Evolutionary conservation across 2,329 filamentous ascomycete genomes (phyloP).

Genomic region (Aspergillus chevalieri): DNA sequence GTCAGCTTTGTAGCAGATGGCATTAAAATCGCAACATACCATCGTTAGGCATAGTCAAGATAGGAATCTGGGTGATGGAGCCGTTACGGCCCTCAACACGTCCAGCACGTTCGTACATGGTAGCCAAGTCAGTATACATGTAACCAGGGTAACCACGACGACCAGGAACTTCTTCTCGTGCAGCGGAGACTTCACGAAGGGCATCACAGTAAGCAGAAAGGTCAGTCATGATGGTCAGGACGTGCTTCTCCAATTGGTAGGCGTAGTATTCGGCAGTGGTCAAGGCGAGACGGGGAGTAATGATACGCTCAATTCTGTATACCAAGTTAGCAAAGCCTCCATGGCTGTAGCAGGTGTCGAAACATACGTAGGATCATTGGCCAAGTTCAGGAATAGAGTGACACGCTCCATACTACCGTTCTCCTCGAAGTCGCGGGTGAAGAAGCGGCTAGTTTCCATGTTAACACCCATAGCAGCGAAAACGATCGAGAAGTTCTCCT

Average conservation of each 20-base stretch:
- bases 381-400: slow-evolving; percentile 97
- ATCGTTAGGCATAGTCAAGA: slow-evolving; percentile 99
- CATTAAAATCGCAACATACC: slow-evolving; percentile 41
- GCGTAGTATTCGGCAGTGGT: slow-evolving; percentile 99
- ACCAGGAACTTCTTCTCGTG: slow-evolving; percentile 96
- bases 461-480: slow-evolving; percentile 99
- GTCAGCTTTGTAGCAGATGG: slow-evolving; percentile 4
- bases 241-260: slow-evolving; percentile 99
- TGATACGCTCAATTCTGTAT: slow-evolving; percentile 92
- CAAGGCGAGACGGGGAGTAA: slow-evolving; percentile 93
- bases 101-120: slow-evolving; percentile 97
- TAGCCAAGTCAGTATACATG: slow-evolving; percentile 99
- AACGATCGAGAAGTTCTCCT: slow-evolving; percentile 99
- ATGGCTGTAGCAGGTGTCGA: background rate
- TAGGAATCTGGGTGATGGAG: slow-evolving; percentile 98
- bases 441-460: slow-evolving; percentile 97
- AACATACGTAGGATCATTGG: slow-evolving; percentile 92
- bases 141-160: slow-evolving; percentile 99
- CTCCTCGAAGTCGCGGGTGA: slow-evolving; percentile 97
- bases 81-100: slow-evolving; percentile 96
- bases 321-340: slow-evolving; percentile 3
- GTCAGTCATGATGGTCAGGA: slow-evolving; percentile 96
- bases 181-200: slow-evolving; percentile 95
- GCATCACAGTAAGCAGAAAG: slow-evolving; percentile 97
- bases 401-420: slow-evolving; percentile 97